Evolutionary conservation across 768 basidiomycete genomes (phyloP).

Genomic region (Lyophyllum atratum): DNA sequence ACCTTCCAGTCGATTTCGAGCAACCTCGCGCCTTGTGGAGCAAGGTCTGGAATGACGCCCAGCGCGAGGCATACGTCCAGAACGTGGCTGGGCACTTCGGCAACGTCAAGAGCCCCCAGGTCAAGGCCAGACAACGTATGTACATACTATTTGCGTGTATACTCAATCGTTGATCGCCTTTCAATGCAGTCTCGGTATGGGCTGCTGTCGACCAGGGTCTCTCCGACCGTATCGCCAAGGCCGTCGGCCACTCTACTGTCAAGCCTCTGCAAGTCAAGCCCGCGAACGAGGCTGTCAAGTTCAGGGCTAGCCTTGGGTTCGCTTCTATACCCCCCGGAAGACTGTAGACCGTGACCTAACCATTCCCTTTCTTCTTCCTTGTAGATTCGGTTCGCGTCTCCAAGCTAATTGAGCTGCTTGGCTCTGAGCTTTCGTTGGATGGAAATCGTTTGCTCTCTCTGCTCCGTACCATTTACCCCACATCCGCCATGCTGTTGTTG

Average conservation of each 20-base stretch:
- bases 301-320: conserved; percentile 44
- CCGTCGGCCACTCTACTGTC: conserved; percentile 60
- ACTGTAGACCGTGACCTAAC: conserved; percentile 13
- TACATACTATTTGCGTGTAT: conserved; percentile 9
- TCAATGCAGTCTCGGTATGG: conserved; percentile 67
- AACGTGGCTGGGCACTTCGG: conserved; percentile 70
- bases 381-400: conserved; percentile 7
- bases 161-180: background rate
- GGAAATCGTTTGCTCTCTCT: background rate
- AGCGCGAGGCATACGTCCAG: conserved; percentile 60
- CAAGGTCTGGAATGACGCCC: conserved; percentile 65
- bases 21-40: conserved; percentile 73
- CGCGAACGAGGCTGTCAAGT: conserved; percentile 57
- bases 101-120: conserved; percentile 56
- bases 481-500: background rate
- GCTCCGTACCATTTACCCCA: background rate
- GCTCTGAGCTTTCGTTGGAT: background rate
- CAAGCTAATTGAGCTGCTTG: background rate
- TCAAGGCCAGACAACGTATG: conserved; percentile 71
- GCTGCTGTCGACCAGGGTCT: conserved; percentile 76
- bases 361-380: background rate
- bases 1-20: conserved; percentile 72
- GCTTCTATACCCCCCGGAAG: conserved; percentile 12
- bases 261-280: conserved; percentile 62
- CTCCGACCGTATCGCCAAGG: conserved; percentile 77